Evolutionary conservation across 371 early-diverging fungal genomes (phyloP).

Genomic region (Coemansia sp.): DNA sequence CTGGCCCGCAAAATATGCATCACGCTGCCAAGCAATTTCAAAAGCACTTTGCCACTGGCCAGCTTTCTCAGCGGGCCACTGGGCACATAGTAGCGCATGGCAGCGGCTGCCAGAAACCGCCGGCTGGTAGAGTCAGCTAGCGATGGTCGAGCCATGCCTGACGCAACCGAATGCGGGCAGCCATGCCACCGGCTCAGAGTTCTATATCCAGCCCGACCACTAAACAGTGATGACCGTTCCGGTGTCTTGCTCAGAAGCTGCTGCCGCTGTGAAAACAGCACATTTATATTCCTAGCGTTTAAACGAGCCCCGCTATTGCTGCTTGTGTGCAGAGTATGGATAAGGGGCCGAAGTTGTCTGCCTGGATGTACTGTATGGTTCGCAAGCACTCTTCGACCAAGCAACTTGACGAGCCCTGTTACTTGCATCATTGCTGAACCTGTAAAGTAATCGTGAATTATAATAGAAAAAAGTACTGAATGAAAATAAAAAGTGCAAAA

Average conservation of each 20-base stretch:
- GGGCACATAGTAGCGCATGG: slow-evolving; percentile 46
- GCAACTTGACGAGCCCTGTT: slow-evolving; percentile 10
- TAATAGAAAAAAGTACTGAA: neutral
- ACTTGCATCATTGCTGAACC: slow-evolving; percentile 20
- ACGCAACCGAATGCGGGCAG: neutral
- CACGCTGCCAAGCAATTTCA: slow-evolving; percentile 25
- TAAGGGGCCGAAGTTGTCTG: neutral
- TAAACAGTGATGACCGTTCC: neutral
- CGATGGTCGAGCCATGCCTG: slow-evolving; percentile 11
- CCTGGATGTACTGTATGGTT: neutral
- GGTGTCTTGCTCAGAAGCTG: neutral
- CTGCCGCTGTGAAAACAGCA: neutral
- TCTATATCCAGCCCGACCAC: slow-evolving; percentile 4
- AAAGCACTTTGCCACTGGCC: slow-evolving; percentile 19
- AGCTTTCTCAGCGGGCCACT: slow-evolving; percentile 28
- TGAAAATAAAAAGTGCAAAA: neutral
- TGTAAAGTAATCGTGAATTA: neutral
- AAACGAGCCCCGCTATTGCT: neutral
- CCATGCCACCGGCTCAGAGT: slow-evolving; percentile 3
- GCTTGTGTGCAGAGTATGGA: neutral
- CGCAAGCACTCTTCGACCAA: neutral
- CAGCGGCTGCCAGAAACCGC: slow-evolving; percentile 32
- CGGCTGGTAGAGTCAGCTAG: slow-evolving; percentile 16
- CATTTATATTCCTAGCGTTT: neutral
- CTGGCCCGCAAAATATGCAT: slow-evolving; percentile 10